Percentiles rank a stretch among this genome's conserved stretches.
Evolutionary conservation across 2,329 filamentous ascomycete genomes (phyloP).

Genomic region (Tetracladium maxilliforme): DNA sequence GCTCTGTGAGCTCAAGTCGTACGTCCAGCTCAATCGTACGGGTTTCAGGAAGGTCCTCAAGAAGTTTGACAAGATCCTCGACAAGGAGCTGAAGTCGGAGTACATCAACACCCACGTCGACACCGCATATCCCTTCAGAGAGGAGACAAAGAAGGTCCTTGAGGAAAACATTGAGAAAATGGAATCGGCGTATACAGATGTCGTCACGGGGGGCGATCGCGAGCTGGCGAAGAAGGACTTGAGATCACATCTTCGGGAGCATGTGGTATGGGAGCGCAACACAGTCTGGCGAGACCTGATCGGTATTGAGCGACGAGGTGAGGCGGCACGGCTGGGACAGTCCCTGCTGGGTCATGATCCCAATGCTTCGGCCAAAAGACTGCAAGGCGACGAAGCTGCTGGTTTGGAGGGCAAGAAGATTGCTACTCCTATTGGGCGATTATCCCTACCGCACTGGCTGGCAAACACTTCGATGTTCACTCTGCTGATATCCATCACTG

Average conservation of each 20-base stretch:
- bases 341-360: constrained; percentile 66
- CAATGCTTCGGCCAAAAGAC: constrained; percentile 49
- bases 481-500: constrained; percentile 50
- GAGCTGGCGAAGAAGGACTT: constrained; percentile 69
- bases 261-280: constrained; percentile 97
- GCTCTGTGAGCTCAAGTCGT: constrained; percentile 90
- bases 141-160: constrained; percentile 54
- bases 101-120: constrained; percentile 68
- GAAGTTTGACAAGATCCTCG: constrained; percentile 94
- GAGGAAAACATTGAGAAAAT: constrained; percentile 60
- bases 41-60: constrained; percentile 94
- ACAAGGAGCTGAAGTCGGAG: constrained; percentile 60
- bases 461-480: constrained; percentile 70
- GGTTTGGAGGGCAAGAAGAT: constrained; percentile 50
- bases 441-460: constrained; percentile 68
- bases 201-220: constrained; percentile 72
- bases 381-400: constrained; percentile 75
- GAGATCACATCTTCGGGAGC: constrained; percentile 80
- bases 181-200: constrained; percentile 64
- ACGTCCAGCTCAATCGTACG: constrained; percentile 88
- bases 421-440: constrained; percentile 63
- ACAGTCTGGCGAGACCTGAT: constrained; percentile 99
- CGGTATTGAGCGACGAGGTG: constrained; percentile 86
- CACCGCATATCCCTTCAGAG: constrained; percentile 67
- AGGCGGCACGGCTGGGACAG: constrained; percentile 80